Evolutionary conservation across 208 protist genomes (phyloP).

Genomic region (Leishmania mexicana): DNA sequence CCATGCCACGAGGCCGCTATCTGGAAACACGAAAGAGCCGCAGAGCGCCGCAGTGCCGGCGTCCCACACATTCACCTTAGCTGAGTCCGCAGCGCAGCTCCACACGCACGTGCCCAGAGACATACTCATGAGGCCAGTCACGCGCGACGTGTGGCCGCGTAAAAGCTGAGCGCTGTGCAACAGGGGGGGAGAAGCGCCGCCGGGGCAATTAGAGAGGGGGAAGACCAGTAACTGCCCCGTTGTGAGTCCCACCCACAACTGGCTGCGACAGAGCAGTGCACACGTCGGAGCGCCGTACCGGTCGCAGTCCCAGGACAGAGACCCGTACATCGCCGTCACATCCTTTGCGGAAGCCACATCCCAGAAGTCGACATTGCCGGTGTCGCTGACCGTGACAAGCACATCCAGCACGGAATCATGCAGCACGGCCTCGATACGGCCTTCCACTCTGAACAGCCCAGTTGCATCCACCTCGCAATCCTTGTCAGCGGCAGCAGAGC

Average conservation of each 20-base stretch:
- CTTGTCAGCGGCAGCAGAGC: background rate
- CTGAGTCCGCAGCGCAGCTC: constrained; percentile 45
- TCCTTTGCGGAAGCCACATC: constrained; percentile 36
- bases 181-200: background rate
- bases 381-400: constrained; percentile 46
- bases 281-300: constrained; percentile 32
- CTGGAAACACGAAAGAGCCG: constrained; percentile 60
- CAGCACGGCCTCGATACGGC: constrained; percentile 32
- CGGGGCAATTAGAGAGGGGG: constrained; percentile 8
- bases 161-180: background rate
- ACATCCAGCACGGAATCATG: constrained; percentile 24
- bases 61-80: constrained; percentile 57
- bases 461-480: constrained; percentile 20
- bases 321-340: constrained; percentile 40
- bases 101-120: constrained; percentile 50
- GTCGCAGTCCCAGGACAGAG: constrained; percentile 30
- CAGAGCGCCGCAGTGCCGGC: constrained; percentile 23
- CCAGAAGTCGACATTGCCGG: constrained; percentile 70
- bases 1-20: constrained; percentile 20
- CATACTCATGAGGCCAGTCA: constrained; percentile 42
- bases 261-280: constrained; percentile 24
- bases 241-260: constrained; percentile 59
- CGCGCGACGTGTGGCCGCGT: constrained; percentile 24
- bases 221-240: constrained; percentile 42
- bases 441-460: constrained; percentile 56